A percentile compares a stretch with the other conserved stretches of the same genome.
Conservation (phyloP, 352 stramenopile genomes). For the Phytophthora idaei region DNA sequence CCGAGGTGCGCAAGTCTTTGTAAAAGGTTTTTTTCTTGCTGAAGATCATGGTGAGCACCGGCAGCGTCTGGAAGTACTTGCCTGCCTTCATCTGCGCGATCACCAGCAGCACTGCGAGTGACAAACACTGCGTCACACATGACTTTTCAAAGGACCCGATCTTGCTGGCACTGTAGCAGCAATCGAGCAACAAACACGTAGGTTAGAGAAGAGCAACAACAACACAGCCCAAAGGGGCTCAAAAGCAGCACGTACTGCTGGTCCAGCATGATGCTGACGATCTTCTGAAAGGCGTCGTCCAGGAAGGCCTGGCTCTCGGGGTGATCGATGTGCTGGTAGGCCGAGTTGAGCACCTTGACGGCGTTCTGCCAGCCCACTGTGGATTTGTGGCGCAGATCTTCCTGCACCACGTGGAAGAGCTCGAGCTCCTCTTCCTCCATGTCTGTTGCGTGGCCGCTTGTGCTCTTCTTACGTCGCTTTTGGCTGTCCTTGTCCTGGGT, state of each 20-base stretch:
- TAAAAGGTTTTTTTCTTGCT: conserved; percentile 93
- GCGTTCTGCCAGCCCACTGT: conserved; percentile 91
- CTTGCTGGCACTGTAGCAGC: conserved; percentile 75
- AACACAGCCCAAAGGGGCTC: not conserved
- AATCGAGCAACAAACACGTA: conserved; percentile 14
- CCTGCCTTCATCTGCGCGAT: conserved; percentile 76
- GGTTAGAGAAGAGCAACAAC: not conserved
- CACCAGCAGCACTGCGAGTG: conserved; percentile 69
- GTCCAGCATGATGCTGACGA: conserved; percentile 91
- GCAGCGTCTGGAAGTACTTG: conserved; percentile 65
- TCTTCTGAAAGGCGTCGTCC: conserved; percentile 76
- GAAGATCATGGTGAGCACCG: conserved; percentile 82
- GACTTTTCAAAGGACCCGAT: conserved; percentile 88
- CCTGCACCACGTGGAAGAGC: conserved; percentile 83
- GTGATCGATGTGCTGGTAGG: conserved; percentile 69
- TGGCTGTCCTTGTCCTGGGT: conserved; percentile 57
- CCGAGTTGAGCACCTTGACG: conserved; percentile 83
- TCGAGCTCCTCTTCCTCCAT: conserved; percentile 88
- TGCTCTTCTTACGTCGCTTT: conserved; percentile 68
- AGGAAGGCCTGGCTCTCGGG: conserved; percentile 81
- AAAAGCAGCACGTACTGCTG: conserved; percentile 72
- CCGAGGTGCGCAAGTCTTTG: conserved; percentile 85
- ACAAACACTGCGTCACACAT: conserved; percentile 82
- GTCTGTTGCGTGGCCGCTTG: conserved; percentile 29
- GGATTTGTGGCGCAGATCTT: conserved; percentile 88